Evolutionary conservation across 352 stramenopile genomes (phyloP).

Genomic region (Globisporangium lucens): DNA sequence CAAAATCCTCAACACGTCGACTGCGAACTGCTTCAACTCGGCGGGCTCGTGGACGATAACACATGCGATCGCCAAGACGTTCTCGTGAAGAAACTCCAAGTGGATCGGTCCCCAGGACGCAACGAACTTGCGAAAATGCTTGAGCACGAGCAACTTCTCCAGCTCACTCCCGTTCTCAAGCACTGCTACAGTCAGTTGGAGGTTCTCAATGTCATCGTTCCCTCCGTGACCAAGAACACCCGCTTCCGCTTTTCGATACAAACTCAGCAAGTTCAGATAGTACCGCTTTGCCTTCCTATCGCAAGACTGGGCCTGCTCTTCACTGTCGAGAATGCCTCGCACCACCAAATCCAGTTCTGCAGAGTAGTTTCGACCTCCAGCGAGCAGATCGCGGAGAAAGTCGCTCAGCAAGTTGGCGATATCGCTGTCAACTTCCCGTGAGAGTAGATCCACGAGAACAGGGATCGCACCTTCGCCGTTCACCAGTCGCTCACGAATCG

Average conservation of each 20-base stretch:
- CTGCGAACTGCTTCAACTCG: background rate
- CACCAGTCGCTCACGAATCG: conserved; percentile 4
- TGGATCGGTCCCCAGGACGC: conserved; percentile 1
- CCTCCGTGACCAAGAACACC: background rate
- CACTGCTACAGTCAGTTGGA: background rate
- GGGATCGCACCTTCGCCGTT: conserved; percentile 8
- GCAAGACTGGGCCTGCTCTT: background rate
- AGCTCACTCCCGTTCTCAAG: conserved; percentile 5
- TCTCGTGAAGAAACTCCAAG: background rate
- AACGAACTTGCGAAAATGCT: background rate
- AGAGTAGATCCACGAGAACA: background rate
- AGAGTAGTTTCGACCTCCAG: background rate
- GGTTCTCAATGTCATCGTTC: background rate
- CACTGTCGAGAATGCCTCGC: conserved; percentile 7
- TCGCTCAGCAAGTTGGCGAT: conserved; percentile 6
- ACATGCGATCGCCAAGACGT: background rate
- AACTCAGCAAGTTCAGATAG: background rate
- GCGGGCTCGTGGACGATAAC: background rate
- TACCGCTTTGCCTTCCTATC: background rate
- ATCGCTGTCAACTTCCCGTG: background rate
- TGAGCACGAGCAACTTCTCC: conserved; percentile 3
- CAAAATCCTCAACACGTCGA: background rate
- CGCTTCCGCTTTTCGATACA: background rate
- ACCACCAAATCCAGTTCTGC: conserved; percentile 8
- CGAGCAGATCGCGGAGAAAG: conserved; percentile 1